A percentile compares a stretch with the other conserved stretches of the same genome.
phyloP scores from a whole-genome alignment of 2,329 filamentous ascomycete species.

The Claviceps sp. region DNA sequence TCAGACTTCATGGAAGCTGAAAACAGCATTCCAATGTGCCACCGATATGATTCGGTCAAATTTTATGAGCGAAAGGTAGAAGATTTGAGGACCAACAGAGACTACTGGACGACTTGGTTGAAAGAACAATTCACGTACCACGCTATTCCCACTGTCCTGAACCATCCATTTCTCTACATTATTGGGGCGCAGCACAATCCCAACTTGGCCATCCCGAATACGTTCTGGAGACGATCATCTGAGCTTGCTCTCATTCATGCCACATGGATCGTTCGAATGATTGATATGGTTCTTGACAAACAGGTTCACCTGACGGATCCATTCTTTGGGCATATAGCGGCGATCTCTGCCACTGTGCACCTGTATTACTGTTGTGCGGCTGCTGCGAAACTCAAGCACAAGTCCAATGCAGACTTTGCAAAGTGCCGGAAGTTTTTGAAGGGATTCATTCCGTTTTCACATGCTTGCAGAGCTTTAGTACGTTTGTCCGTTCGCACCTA shows the following conservation, averaged over 20 bases:
- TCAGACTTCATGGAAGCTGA: conserved; percentile 39
- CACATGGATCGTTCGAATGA: conserved; percentile 40
- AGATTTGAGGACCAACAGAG: conserved; percentile 29
- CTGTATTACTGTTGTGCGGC: conserved; percentile 40
- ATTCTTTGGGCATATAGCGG: conserved; percentile 37
- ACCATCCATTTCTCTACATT: conserved; percentile 41
- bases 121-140: conserved; percentile 41
- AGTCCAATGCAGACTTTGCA: conserved; percentile 37
- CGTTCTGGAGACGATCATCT: conserved; percentile 38
- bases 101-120: conserved; percentile 39
- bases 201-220: conserved; percentile 38
- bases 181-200: conserved; percentile 37
- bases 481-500: conserved; percentile 7
- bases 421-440: conserved; percentile 37
- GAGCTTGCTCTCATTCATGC: conserved; percentile 37
- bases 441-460: conserved; percentile 31
- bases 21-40: conserved; percentile 33
- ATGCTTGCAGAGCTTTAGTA: conserved; percentile 32
- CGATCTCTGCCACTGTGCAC: conserved; percentile 39
- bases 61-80: conserved; percentile 36
- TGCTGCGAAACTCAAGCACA: conserved; percentile 32
- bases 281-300: conserved; percentile 40
- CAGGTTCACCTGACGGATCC: conserved; percentile 34
- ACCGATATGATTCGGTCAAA: conserved; percentile 38
- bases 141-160: conserved; percentile 34